Evolutionary conservation across 208 protist genomes (phyloP).

Genomic region (Acanthamoeba castellanii): DNA sequence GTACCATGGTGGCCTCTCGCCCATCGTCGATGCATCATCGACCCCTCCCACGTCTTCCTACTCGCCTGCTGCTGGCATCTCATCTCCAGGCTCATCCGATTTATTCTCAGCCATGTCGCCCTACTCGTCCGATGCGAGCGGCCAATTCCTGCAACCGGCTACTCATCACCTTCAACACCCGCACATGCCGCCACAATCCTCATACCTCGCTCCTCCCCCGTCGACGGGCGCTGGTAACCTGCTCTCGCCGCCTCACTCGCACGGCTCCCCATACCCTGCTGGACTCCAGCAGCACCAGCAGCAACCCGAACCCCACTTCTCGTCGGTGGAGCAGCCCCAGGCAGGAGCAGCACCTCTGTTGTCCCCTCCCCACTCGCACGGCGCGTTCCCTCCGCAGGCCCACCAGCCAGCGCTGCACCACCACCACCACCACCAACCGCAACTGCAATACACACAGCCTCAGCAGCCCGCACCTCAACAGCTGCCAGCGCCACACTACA

Average conservation of each 20-base stretch:
- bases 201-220: too few species aligned
- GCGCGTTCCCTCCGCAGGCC: background rate
- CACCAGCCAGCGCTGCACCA: background rate
- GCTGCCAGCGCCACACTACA: background rate
- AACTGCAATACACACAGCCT: background rate
- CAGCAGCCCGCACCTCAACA: background rate
- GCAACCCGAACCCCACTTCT: background rate
- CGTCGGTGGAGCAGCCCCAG: background rate
- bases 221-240: background rate
- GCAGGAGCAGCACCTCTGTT: background rate
- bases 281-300: background rate
- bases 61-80: background rate
- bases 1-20: background rate
- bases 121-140: background rate
- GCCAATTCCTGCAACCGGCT: background rate
- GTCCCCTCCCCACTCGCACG: background rate
- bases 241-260: background rate
- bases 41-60: slow-evolving; percentile 9
- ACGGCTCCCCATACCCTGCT: background rate
- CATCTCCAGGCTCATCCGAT: background rate
- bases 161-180: background rate
- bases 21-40: background rate
- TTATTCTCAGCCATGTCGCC: background rate
- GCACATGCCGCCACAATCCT: background rate
- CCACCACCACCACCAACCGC: background rate